A percentile compares a stretch with the other conserved stretches of the same genome.
Evolutionary conservation across 176 grass and related monocot genomes (phyloP).

Genomic region (Zea mays): DNA sequence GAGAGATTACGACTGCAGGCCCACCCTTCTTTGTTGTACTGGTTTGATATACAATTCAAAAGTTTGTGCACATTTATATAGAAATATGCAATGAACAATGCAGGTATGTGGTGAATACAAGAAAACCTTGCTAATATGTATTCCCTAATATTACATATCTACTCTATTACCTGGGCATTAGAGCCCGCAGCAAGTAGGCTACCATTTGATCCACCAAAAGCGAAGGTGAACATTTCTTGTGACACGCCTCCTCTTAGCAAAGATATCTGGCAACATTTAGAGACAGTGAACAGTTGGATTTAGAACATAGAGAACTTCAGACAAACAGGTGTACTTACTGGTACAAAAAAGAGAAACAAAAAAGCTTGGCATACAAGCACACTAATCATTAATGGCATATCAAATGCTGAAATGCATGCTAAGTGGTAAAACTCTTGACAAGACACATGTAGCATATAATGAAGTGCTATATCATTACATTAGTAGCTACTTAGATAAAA

Average conservation of each 20-base stretch:
- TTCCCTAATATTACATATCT: neutral
- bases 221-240: constrained; percentile 88
- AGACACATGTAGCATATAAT: neutral
- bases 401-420: neutral
- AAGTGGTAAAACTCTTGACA: neutral
- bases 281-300: constrained; percentile 11
- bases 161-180: constrained; percentile 61
- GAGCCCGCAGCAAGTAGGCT: constrained; percentile 79
- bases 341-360: neutral
- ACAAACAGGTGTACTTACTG: neutral
- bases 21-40: neutral
- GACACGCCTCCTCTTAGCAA: constrained; percentile 59
- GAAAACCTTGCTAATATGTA: neutral
- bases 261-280: constrained; percentile 54
- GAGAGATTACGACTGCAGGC: neutral
- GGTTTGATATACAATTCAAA: neutral
- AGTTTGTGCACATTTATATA: neutral
- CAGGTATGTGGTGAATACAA: neutral
- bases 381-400: neutral
- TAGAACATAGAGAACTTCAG: neutral
- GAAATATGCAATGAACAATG: neutral
- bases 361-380: neutral
- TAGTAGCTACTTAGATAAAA: neutral
- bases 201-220: constrained; percentile 76
- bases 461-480: neutral